phyloP scores from a whole-genome alignment of 208 protist genomes.

The Acanthamoeba comandoni region DNA sequence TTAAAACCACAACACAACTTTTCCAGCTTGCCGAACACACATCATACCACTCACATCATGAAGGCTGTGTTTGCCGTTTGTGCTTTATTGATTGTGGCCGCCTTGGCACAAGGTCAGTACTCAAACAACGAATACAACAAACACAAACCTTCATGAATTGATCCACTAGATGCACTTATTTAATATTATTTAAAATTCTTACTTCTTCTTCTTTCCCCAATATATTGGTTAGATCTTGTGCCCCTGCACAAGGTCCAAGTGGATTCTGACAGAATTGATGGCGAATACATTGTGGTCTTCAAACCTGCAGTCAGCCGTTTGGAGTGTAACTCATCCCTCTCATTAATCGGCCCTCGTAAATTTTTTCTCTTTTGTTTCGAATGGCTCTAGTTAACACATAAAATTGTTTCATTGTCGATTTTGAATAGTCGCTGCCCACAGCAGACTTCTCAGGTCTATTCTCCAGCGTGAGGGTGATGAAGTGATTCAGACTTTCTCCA shows the following conservation, averaged over 20 bases:
- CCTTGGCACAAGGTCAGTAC: no score
- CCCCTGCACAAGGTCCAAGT: conserved; percentile 21
- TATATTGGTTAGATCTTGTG: neutral
- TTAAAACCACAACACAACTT: no score
- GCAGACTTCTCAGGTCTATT: neutral
- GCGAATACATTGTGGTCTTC: conserved; percentile 59
- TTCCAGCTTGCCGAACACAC: no score
- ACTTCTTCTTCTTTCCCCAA: no score
- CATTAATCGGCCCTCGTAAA: neutral
- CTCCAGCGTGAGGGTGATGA: conserved; percentile 16
- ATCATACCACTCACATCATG: no score
- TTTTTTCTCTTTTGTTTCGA: neutral
- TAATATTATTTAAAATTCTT: no score
- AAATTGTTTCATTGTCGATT: neutral
- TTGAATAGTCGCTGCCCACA: neutral
- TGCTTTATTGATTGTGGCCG: no score
- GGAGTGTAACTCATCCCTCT: conserved; percentile 12
- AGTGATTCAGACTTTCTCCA: neutral
- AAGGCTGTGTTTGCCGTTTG: no score
- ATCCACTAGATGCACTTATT: no score
- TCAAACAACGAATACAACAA: no score
- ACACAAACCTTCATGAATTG: no score
- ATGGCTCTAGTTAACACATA: neutral
- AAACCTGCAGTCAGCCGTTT: neutral
- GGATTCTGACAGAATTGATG: neutral